A percentile compares a stretch with the other conserved stretches of the same genome.
These are phyloP conservation scores for Botryotinia narcissicola DNA, from an alignment of 2,329 filamentous ascomycete genomes.

Conservation along the genomic window DNA sequence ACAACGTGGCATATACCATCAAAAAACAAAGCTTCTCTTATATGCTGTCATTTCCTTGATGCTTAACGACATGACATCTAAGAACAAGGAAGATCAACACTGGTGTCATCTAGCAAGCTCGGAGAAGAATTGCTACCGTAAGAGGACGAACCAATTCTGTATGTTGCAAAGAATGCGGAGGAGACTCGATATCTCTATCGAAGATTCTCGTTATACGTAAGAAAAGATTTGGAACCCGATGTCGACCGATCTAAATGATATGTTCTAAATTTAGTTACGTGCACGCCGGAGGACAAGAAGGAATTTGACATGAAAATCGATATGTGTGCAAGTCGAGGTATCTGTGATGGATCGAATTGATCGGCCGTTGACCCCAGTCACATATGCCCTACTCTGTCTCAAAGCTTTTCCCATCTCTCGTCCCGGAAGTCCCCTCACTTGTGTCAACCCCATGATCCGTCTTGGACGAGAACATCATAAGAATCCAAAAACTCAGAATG, in stretches of 20 bases:
- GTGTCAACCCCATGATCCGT: not conserved
- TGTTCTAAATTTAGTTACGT: not conserved
- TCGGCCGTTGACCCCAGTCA: too few relatives aligned
- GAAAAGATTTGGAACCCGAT: not conserved
- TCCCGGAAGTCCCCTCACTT: not conserved
- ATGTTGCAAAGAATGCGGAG: not conserved
- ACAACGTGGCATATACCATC: not conserved
- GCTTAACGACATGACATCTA: not conserved
- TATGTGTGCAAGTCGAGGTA: not conserved
- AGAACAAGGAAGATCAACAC: not conserved
- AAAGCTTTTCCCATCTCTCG: not conserved
- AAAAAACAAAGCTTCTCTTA: not conserved
- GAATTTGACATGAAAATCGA: not conserved
- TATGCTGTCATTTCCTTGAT: not conserved
- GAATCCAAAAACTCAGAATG: not conserved
- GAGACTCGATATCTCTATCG: not conserved
- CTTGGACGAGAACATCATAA: not conserved
- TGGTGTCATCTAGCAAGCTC: not conserved
- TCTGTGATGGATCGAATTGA: not conserved
- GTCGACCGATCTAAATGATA: not conserved
- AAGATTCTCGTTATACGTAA: not conserved
- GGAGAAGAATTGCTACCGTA: not conserved
- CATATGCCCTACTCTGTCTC: not conserved
- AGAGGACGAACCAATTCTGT: not conserved
- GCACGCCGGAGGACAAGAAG: not conserved